Conservation (phyloP, 306 rosid species). For the Rosa rugosa region DNA sequence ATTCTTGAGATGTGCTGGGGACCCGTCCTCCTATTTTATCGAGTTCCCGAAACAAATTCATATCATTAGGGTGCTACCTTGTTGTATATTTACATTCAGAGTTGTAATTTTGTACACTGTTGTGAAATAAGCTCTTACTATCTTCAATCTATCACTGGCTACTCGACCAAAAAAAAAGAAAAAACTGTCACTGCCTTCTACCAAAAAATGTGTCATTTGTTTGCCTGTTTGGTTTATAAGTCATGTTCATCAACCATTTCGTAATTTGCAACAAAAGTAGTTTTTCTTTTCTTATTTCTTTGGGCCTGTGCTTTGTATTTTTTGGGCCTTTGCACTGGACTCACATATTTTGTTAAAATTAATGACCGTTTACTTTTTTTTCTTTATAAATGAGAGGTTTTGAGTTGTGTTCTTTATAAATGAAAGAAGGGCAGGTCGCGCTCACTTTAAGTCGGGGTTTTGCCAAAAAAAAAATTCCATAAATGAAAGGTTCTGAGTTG, state of each 20-base stretch:
- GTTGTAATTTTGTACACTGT: neutral
- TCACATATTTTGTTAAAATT: neutral
- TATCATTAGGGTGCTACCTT: slow-evolving; percentile 2
- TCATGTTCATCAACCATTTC: neutral
- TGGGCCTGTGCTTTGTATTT: neutral
- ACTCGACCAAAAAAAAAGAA: neutral
- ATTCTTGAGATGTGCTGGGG: slow-evolving; percentile 1
- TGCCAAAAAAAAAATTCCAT: too few relatives aligned
- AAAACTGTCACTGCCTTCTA: neutral
- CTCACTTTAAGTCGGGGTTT: too few relatives aligned
- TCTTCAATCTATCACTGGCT: neutral
- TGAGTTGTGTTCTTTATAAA: too few relatives aligned
- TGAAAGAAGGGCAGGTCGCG: too few relatives aligned
- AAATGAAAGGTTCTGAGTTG: too few relatives aligned
- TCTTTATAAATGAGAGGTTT: too few relatives aligned
- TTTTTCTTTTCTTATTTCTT: neutral
- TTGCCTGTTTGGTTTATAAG: neutral
- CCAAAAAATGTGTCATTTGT: too few relatives aligned
- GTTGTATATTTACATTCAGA: slow-evolving; percentile 8
- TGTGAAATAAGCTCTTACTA: neutral
- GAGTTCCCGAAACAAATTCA: neutral
- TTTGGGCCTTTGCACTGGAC: neutral
- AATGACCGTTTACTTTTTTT: too few relatives aligned
- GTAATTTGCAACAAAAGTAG: neutral
- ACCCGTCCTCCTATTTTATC: neutral